Percentiles rank a stretch among this genome's conserved stretches.
phyloP scores from a whole-genome alignment of 441 rosid genomes.

The Adansonia grandidieri region DNA sequence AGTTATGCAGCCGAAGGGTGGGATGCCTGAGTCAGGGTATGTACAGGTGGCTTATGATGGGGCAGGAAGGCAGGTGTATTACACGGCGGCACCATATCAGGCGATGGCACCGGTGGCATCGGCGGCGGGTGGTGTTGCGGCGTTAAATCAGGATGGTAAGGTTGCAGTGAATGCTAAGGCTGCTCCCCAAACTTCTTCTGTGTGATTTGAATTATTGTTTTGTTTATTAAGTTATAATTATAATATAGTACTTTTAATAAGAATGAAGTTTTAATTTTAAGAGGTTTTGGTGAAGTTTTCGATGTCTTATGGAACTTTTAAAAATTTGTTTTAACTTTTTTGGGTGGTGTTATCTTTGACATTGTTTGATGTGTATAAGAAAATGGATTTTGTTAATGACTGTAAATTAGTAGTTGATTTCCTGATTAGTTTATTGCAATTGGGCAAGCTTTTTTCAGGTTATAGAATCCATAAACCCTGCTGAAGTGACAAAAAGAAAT shows the following conservation, averaged over 20 bases:
- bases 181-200: conserved; percentile 39
- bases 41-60: conserved; percentile 50
- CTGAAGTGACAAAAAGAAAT: background rate
- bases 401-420: conserved; percentile 3
- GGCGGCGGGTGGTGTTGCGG: conserved; percentile 35
- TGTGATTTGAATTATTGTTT: conserved; percentile 38
- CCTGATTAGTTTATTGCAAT: conserved; percentile 24
- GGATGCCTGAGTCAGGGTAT: conserved; percentile 39
- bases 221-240: conserved; percentile 7
- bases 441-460: background rate
- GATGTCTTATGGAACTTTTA: background rate
- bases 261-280: conserved; percentile 9
- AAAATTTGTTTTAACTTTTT: background rate
- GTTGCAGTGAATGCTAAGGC: conserved; percentile 34
- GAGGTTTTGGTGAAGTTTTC: conserved; percentile 23
- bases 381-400: conserved; percentile 10
- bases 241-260: conserved; percentile 18
- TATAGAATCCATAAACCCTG: conserved; percentile 2
- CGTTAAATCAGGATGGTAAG: conserved; percentile 54
- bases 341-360: background rate
- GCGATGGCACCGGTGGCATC: conserved; percentile 31
- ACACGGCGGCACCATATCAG: conserved; percentile 38
- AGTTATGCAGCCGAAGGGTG: conserved; percentile 32
- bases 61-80: conserved; percentile 59
- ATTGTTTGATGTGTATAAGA: conserved; percentile 27